Percentiles rank a stretch among this genome's conserved stretches.
Evolutionary conservation across 2,329 filamentous ascomycete species (phyloP).

Genomic region (Neopestalotiopsis rosae): DNA sequence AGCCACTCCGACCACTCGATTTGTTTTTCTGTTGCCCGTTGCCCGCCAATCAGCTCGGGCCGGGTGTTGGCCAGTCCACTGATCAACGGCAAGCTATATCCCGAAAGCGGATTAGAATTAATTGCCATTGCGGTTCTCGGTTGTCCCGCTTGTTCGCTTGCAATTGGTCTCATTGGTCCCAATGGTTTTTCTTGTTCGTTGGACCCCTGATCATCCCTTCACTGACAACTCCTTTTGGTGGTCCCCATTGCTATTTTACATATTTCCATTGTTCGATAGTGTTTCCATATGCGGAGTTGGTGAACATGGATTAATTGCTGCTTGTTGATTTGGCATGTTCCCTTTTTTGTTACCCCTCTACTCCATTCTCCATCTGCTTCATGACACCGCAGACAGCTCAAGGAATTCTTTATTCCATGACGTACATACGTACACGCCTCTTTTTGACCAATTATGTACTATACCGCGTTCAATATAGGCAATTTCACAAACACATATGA

Average conservation of each 20-base stretch:
- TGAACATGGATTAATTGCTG: background rate
- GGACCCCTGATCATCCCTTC: slow-evolving; percentile 1
- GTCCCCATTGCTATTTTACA: background rate
- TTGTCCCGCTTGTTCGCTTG: background rate
- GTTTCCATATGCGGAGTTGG: background rate
- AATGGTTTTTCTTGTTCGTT: background rate
- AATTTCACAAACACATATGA: too few species aligned
- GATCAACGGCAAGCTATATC: slow-evolving; percentile 6
- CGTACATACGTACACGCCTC: too few species aligned
- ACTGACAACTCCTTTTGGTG: background rate
- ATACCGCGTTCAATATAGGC: too few species aligned
- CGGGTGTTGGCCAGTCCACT: slow-evolving; percentile 9
- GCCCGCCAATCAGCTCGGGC: background rate
- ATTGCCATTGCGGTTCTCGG: background rate
- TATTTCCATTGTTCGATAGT: slow-evolving; percentile 5
- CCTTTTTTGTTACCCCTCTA: background rate
- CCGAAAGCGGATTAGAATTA: slow-evolving; percentile 6
- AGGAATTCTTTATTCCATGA: too few species aligned
- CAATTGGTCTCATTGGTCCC: background rate
- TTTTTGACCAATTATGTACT: too few species aligned
- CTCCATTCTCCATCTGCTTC: too few species aligned
- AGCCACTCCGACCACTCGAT: background rate
- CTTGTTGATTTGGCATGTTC: background rate
- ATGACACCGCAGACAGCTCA: too few species aligned
- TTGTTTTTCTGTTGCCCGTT: slow-evolving; percentile 7